Percentiles rank a stretch among this genome's conserved stretches.
Conservation (phyloP, 1,139 yeast genomes). For the Zygosaccharomyces sapae region DNA sequence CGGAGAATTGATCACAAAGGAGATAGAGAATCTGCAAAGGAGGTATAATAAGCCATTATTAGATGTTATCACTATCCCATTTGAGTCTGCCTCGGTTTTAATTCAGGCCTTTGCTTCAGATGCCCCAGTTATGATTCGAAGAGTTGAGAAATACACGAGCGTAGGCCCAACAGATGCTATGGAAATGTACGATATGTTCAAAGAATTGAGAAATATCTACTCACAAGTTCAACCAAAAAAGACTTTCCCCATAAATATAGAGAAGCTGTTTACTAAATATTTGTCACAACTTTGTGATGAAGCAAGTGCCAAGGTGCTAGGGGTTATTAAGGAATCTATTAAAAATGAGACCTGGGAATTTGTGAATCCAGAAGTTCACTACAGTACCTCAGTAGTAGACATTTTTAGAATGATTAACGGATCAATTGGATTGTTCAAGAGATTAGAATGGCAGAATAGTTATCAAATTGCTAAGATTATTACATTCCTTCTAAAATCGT, state of each 20-base stretch:
- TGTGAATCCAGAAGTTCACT: conserved; percentile 41
- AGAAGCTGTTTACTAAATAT: conserved; percentile 55
- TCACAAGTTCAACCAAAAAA: conserved; percentile 44
- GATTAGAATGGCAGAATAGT: conserved; percentile 58
- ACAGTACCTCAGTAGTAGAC: conserved; percentile 61
- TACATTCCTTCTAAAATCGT: conserved; percentile 55
- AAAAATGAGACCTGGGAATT: conserved; percentile 55
- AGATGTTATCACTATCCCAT: conserved; percentile 54
- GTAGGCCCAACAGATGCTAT: conserved; percentile 59
- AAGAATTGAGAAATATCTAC: conserved; percentile 53
- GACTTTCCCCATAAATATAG: conserved; percentile 54
- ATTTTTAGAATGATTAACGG: conserved; percentile 61
- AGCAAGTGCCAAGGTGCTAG: conserved; percentile 47
- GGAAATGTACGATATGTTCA: conserved; percentile 53
- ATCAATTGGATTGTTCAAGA: conserved; percentile 50
- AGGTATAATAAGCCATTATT: conserved; percentile 59
- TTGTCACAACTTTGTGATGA: conserved; percentile 54
- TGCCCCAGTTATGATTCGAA: conserved; percentile 55
- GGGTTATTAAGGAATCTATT: conserved; percentile 54
- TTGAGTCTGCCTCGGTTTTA: conserved; percentile 52
- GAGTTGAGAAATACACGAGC: conserved; percentile 46
- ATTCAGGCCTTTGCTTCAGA: conserved; percentile 63
- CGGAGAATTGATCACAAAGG: conserved; percentile 51
- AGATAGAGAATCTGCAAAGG: conserved; percentile 53
- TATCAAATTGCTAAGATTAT: conserved; percentile 57